Evolutionary conservation across 1,284 basidiomycete species (phyloP), one percentile per base, ranked within the genome.

Genomic region (Ceratobasidium sp.): DNA sequence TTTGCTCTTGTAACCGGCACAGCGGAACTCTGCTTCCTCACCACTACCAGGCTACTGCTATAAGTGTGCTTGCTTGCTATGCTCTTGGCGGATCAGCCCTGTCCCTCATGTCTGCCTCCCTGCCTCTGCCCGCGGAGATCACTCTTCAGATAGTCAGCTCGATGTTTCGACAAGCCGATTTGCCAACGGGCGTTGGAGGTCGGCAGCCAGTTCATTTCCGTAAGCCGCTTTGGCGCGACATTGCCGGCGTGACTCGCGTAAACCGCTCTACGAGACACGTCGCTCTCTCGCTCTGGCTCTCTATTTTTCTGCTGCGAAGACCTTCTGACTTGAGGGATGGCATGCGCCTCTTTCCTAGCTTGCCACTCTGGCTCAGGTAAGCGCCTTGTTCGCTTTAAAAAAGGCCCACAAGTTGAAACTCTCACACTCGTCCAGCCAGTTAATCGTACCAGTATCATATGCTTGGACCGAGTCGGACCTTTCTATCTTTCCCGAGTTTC

Each of bases 61-160:
- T 71, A 71, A 71, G 57, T 71, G 57, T 59, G 53, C 55, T 71
- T 59, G 53, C 55, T 71, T 57, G 57, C 45, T 48, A 59, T 60
- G 69, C 69, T 34, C 21, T 45, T 8, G 46, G 18, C 43, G 34
- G 12, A 46, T 39, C 55, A 32, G 41, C 45, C 43, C 69, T 46
- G 43, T 34, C 69, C 43, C 41, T 52, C 55, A 71, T 71, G 69
- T 45, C 69, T 50, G 14, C 43, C 45, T 34, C 30, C 43, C 48
- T 45, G 26, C 34, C 69, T 50, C 55, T 71, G 45, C 69, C 69
- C 34, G 32, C 69, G 21, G 69, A 71, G 69, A 71, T 71, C 48
- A 71, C 57, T 30, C 69, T 71, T 48, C 69, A 71, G 28, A 71
- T 71, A 14, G 45, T 60, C 18, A 41, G 69, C 21, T 50, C 18